These are phyloP conservation scores for Chrysanthemum lavandulifolium DNA, from an alignment of 129 eudicot species.

Conservation along the genomic window DNA sequence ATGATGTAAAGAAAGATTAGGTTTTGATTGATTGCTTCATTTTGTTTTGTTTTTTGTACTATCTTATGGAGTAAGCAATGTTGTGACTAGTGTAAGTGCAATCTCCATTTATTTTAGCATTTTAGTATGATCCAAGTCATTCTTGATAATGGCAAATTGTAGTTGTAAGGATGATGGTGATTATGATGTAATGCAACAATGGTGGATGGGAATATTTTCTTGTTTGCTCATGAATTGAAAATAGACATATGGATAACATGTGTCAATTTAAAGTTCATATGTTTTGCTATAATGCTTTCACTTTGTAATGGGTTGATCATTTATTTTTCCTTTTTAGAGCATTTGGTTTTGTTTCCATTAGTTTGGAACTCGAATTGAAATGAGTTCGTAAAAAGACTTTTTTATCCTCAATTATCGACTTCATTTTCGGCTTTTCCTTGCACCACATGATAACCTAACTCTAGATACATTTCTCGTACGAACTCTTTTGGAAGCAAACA, in stretches of 20 bases:
- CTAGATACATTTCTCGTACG: background rate
- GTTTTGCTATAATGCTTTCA: background rate
- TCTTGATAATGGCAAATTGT: slow-evolving; percentile 22
- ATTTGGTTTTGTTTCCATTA: slow-evolving; percentile 15
- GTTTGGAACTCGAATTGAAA: background rate
- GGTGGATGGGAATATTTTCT: slow-evolving; percentile 14
- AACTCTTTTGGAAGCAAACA: background rate
- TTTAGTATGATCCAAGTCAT: slow-evolving; percentile 35
- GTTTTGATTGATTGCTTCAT: slow-evolving; percentile 22
- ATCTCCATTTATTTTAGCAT: slow-evolving; percentile 27
- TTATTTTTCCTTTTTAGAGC: background rate
- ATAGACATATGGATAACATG: slow-evolving; percentile 19
- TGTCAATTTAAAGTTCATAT: slow-evolving; percentile 20
- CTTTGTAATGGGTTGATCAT: slow-evolving; percentile 2
- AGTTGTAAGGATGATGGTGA: slow-evolving; percentile 26
- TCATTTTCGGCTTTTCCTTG: background rate
- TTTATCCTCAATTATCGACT: too few species aligned
- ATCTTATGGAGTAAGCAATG: slow-evolving; percentile 10
- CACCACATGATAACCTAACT: background rate
- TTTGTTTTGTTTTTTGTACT: slow-evolving; percentile 11
- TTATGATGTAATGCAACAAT: slow-evolving; percentile 27
- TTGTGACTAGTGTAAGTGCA: slow-evolving; percentile 35
- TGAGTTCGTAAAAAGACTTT: background rate
- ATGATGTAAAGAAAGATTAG: slow-evolving; percentile 25
- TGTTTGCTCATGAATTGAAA: slow-evolving; percentile 18